A percentile compares a stretch with the other conserved stretches of the same genome.
phyloP scores from a whole-genome alignment of 306 rosid species.

The Aeschynomene evenia region DNA sequence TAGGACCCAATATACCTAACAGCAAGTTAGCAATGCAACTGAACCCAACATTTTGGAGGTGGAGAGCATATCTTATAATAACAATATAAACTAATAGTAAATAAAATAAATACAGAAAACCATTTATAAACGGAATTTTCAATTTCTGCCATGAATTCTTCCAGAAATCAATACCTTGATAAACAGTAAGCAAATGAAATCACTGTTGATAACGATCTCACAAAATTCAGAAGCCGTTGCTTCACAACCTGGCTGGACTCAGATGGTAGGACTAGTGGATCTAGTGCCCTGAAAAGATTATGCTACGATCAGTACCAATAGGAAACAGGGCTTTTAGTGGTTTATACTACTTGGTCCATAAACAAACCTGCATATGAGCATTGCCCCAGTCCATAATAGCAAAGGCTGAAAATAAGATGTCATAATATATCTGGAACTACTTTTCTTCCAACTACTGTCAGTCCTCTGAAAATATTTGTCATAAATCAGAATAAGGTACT shows the following conservation, averaged over 20 bases:
- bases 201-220: slow-evolving; percentile 80
- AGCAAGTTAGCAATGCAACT: slow-evolving; percentile 16
- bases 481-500: slow-evolving; percentile 24
- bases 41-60: background rate
- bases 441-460: slow-evolving; percentile 85
- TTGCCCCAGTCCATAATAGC: slow-evolving; percentile 85
- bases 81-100: background rate
- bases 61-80: slow-evolving; percentile 1
- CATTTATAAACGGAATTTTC: background rate
- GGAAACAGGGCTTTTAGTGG: slow-evolving; percentile 12
- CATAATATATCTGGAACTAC: slow-evolving; percentile 57
- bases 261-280: slow-evolving; percentile 75
- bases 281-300: slow-evolving; percentile 75
- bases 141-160: background rate
- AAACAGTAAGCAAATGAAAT: slow-evolving; percentile 83
- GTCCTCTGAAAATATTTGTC: slow-evolving; percentile 54
- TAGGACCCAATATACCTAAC: slow-evolving; percentile 23
- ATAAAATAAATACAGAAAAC: slow-evolving; percentile 5
- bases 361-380: slow-evolving; percentile 82
- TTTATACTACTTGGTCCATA: slow-evolving; percentile 8
- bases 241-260: slow-evolving; percentile 82
- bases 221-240: slow-evolving; percentile 77
- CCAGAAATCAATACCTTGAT: slow-evolving; percentile 60
- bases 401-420: slow-evolving; percentile 82
- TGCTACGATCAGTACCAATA: slow-evolving; percentile 26